Base-by-base conservation (phyloP, 2,329 filamentous ascomycete genomes). In the Trichoderma koningii region DNA sequence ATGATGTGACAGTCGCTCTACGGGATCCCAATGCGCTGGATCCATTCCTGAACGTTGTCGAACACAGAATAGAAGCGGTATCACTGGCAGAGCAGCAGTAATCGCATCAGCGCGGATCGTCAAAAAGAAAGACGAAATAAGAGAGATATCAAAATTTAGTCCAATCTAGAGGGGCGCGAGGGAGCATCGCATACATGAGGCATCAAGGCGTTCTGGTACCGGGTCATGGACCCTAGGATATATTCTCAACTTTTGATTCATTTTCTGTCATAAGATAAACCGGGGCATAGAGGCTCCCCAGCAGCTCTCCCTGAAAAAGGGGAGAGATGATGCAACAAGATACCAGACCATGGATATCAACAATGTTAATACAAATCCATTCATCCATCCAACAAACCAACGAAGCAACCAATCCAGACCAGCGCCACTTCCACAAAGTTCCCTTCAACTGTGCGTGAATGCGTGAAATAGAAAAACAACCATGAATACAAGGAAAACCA, bases 1-100 rank as follows among this genome's bases (percentile, higher is more conserved):
- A 94, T 71, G 92, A 93, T 73, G 83, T 93, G 23, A 89, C 91
- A 1, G 85, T 90, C 47, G 85, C 89, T 26, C 81, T 97, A 78
- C 83, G 93, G 70, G 92, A 97, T 76, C 85, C 92, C 2, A 95
- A 96, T 72, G 82, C 87, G 63, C 80, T 97, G 48, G 86, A 87
- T 15, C 85, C 88, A 30, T 73, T 92, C 48, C 76, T 97, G 53
- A 88, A 87, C 3, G 78, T 91, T 5, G 85, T 93, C n/a, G 87
- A 91, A 64, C 86, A 87, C 63, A 83, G 75, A 30, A 78, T 88
- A 66, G 92, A 96, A 52, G 71, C 71, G 26, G 66, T 77, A 9
- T 72, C 68, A 50, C 65, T 74, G 53, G 52, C 42, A 28, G 12
- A 44, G 10, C 28, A 65, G 34, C 53, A 42, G 9, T 66, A 55